Evolutionary conservation across 208 protist species (phyloP).

Genomic region (Trichomonas vaginalis): DNA sequence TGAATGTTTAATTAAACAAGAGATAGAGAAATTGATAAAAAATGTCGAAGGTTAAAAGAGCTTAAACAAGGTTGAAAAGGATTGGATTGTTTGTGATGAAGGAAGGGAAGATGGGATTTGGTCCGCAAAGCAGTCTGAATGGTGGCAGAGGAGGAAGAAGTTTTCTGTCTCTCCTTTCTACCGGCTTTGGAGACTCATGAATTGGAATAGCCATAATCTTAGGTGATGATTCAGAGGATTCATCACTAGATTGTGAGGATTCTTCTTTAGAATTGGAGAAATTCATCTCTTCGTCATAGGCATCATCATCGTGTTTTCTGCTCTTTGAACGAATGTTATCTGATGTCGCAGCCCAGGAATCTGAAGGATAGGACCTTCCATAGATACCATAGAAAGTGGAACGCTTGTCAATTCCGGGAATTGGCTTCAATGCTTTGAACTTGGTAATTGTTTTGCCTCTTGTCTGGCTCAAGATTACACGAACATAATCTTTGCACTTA

Average conservation of each 20-base stretch:
- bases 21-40: not conserved
- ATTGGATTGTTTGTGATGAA: not conserved
- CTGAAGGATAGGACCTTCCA: not conserved
- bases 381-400: not conserved
- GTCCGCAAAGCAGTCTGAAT: not conserved
- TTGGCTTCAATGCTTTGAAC: not conserved
- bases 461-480: not conserved
- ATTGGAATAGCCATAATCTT: not conserved
- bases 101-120: not conserved
- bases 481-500: not conserved
- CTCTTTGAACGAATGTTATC: not conserved
- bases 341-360: not conserved
- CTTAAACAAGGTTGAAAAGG: not conserved
- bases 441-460: not conserved
- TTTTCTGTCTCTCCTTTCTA: not conserved
- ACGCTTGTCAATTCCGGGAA: not conserved
- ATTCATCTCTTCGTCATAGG: not conserved
- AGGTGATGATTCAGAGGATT: not conserved
- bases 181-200: not conserved
- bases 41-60: not conserved
- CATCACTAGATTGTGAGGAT: not conserved
- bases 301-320: not conserved
- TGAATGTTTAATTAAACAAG: not conserved
- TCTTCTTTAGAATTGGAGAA: not conserved
- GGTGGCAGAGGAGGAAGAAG: not conserved